A percentile compares a stretch with the other conserved stretches of the same genome.
phyloP scores from a whole-genome alignment of 352 stramenopile genomes.

The Albugo laibachii region DNA sequence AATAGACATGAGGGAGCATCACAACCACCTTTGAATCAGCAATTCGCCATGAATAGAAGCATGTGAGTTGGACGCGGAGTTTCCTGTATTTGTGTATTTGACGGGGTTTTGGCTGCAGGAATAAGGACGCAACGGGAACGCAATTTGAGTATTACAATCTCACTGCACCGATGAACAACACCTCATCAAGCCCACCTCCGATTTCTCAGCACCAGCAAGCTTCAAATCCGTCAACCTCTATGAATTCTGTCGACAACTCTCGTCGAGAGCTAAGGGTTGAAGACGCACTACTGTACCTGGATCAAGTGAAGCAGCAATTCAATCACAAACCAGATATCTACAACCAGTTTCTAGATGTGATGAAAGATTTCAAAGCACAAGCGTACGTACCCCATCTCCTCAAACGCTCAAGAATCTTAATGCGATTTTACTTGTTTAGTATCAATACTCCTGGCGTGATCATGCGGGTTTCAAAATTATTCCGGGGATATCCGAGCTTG shows the following conservation, averaged over 20 bases:
- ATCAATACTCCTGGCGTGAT: conserved; percentile 99
- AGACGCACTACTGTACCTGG: conserved; percentile 98
- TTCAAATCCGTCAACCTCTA: background rate
- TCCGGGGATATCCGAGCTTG: conserved; percentile 95
- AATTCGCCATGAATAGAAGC: too few relatives aligned
- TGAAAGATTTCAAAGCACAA: conserved; percentile 99
- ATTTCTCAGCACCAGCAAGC: background rate
- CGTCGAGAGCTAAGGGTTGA: conserved; percentile 85
- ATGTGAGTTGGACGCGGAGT: too few relatives aligned
- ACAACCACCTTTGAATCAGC: too few relatives aligned
- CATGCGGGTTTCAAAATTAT: conserved; percentile 93
- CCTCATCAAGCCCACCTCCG: background rate
- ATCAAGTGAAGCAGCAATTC: conserved; percentile 99
- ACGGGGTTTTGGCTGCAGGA: too few relatives aligned
- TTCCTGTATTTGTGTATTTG: too few relatives aligned
- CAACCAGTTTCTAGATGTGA: conserved; percentile 99
- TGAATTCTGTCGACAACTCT: conserved; percentile 3
- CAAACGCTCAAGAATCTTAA: background rate
- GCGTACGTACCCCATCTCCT: conserved; percentile 14
- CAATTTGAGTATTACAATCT: background rate
- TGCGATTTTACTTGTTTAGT: conserved; percentile 10
- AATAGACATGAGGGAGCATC: too few relatives aligned
- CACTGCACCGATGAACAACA: background rate
- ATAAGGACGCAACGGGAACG: too few relatives aligned
- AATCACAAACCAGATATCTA: conserved; percentile 98